Conservation (phyloP, 2,329 filamentous ascomycete genomes). For the Alternaria burnsii region DNA sequence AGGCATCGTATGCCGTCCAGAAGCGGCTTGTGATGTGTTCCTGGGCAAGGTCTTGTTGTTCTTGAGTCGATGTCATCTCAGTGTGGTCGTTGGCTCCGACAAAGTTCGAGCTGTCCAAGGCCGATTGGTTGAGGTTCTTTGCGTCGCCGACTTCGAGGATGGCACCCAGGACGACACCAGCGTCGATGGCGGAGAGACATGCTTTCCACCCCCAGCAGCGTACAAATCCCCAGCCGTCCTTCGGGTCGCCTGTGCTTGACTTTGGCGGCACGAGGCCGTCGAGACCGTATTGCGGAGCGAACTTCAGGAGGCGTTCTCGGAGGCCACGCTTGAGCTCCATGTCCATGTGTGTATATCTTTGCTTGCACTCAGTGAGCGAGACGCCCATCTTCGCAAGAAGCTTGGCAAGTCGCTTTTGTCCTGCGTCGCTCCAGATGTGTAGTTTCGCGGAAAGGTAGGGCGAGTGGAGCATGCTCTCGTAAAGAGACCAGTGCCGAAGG, state of each 20-base stretch:
- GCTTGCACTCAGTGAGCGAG: slow-evolving; percentile 89
- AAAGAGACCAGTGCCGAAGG: slow-evolving; percentile 94
- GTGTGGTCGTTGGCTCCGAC: slow-evolving; percentile 37
- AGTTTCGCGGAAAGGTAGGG: slow-evolving; percentile 91
- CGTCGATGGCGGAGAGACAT: slow-evolving; percentile 90
- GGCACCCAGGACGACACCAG: slow-evolving; percentile 90
- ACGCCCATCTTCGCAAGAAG: slow-evolving; percentile 98
- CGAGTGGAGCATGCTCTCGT: slow-evolving; percentile 98
- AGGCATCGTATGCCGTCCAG: slow-evolving; percentile 67
- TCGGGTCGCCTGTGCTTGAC: slow-evolving; percentile 70
- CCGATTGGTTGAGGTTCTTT: slow-evolving; percentile 48
- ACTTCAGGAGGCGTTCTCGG: slow-evolving; percentile 85
- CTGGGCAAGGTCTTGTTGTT: slow-evolving; percentile 47
- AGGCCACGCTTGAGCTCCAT: slow-evolving; percentile 92
- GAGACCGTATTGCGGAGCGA: slow-evolving; percentile 90
- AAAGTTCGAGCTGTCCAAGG: slow-evolving; percentile 44
- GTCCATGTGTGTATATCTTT: slow-evolving; percentile 98
- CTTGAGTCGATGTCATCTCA: slow-evolving; percentile 31
- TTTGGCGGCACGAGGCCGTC: slow-evolving; percentile 86
- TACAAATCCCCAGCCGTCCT: slow-evolving; percentile 97
- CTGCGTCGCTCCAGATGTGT: slow-evolving; percentile 92
- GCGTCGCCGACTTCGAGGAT: slow-evolving; percentile 87
- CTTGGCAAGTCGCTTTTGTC: slow-evolving; percentile 89
- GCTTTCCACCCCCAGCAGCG: slow-evolving; percentile 98
- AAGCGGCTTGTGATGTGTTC: slow-evolving; percentile 62